Evolutionary conservation across 768 basidiomycete genomes (phyloP).

Genomic region (Tylopilus rubrobrunneus): DNA sequence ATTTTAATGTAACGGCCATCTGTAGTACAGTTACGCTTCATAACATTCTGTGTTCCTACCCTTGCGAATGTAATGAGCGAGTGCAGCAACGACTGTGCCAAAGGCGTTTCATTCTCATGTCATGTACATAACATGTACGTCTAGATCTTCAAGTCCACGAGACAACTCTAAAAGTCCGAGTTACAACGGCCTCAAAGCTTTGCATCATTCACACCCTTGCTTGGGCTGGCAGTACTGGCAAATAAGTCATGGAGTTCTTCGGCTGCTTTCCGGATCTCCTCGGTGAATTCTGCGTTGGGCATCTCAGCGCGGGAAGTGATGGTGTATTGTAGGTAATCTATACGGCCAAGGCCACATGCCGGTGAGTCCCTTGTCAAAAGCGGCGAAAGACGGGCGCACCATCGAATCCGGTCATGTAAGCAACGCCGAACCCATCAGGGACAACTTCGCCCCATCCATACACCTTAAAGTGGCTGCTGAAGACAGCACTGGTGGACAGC

Average conservation of each 20-base stretch:
- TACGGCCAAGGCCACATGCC: background rate
- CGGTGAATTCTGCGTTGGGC: constrained; percentile 71
- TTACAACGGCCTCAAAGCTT: constrained; percentile 15
- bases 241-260: constrained; percentile 71
- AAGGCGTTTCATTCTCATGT: background rate
- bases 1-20: constrained; percentile 8
- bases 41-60: background rate
- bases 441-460: constrained; percentile 98
- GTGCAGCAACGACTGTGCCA: background rate
- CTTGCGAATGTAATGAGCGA: background rate
- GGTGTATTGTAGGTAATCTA: constrained; percentile 81
- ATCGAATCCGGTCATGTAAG: constrained; percentile 89
- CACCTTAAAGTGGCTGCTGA: constrained; percentile 75
- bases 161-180: background rate
- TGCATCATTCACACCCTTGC: background rate
- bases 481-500: constrained; percentile 85
- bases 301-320: constrained; percentile 83
- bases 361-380: constrained; percentile 1
- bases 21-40: background rate
- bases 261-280: constrained; percentile 61
- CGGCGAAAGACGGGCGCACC: constrained; percentile 38
- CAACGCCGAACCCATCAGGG: constrained; percentile 90
- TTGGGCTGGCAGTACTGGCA: constrained; percentile 5
- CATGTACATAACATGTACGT: background rate
- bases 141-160: background rate